phyloP scores from a whole-genome alignment of 352 stramenopile genomes.

The Phytophthora colocasiae region DNA sequence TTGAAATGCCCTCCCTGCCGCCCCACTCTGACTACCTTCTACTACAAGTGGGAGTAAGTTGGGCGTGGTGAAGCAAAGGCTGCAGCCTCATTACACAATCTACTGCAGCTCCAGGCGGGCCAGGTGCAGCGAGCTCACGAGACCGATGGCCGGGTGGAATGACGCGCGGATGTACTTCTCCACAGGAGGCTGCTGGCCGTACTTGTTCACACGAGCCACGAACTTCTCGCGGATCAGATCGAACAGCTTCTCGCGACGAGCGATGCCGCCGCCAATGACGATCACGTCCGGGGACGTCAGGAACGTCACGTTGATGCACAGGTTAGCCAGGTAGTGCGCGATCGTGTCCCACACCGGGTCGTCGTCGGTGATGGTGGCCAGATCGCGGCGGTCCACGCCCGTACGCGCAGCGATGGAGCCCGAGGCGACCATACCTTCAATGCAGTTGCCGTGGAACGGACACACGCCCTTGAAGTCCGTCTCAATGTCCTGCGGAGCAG shows the following conservation, averaged over 20 bases:
- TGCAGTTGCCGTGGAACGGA: slow-evolving; percentile 92
- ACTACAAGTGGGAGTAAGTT: slow-evolving; percentile 26
- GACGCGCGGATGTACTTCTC: slow-evolving; percentile 84
- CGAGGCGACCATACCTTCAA: slow-evolving; percentile 93
- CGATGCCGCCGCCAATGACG: slow-evolving; percentile 95
- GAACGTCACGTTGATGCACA: slow-evolving; percentile 95
- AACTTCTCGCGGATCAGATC: slow-evolving; percentile 85
- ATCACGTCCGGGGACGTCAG: slow-evolving; percentile 95
- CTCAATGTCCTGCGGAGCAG: slow-evolving; percentile 77
- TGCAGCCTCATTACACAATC: slow-evolving; percentile 16
- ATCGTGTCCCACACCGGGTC: slow-evolving; percentile 93
- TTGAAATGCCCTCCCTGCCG: slow-evolving; percentile 19
- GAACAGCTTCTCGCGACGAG: slow-evolving; percentile 91
- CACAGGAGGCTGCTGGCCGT: slow-evolving; percentile 76
- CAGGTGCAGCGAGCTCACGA: slow-evolving; percentile 86
- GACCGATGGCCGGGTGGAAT: slow-evolving; percentile 83
- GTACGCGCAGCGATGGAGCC: slow-evolving; percentile 91
- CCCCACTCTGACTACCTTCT: slow-evolving; percentile 39
- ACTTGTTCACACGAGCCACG: slow-evolving; percentile 77
- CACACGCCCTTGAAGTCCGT: slow-evolving; percentile 81
- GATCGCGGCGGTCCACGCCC: slow-evolving; percentile 69
- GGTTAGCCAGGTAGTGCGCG: slow-evolving; percentile 95
- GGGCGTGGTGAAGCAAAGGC: background rate
- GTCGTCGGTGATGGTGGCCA: slow-evolving; percentile 86
- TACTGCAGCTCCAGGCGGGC: slow-evolving; percentile 67